Conservation (phyloP, 164 flowering plant genomes). For the Chimonanthus salicifolius region DNA sequence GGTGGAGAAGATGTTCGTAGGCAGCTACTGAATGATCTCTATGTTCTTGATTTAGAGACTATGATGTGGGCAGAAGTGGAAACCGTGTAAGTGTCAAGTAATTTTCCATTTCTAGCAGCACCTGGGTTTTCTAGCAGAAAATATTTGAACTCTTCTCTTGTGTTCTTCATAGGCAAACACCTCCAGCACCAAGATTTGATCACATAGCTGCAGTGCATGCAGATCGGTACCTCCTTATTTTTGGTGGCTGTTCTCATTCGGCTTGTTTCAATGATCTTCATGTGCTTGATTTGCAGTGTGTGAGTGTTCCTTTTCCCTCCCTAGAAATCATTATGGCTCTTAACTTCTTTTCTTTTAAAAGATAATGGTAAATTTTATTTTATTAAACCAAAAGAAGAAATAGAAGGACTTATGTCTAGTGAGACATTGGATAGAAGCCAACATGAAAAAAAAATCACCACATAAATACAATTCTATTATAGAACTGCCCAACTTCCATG, state of each 20-base stretch:
- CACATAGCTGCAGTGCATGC: slow-evolving; percentile 78
- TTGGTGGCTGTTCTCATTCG: slow-evolving; percentile 96
- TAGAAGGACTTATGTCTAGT: no score
- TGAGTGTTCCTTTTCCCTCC: slow-evolving; percentile 28
- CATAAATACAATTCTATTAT: no score
- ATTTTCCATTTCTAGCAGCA: background rate
- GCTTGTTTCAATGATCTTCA: slow-evolving; percentile 81
- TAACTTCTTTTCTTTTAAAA: no score
- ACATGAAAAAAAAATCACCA: no score
- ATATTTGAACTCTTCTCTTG: slow-evolving; percentile 25
- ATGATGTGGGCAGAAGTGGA: slow-evolving; percentile 63
- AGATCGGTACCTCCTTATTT: slow-evolving; percentile 72
- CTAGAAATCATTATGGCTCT: background rate
- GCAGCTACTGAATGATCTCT: slow-evolving; percentile 64
- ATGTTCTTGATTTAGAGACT: slow-evolving; percentile 74
- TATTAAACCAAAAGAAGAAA: no score
- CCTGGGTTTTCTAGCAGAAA: slow-evolving; percentile 6
- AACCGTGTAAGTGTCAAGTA: slow-evolving; percentile 41
- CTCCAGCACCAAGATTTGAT: slow-evolving; percentile 93
- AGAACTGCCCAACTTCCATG: no score
- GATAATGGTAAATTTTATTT: no score
- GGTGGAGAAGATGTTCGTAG: slow-evolving; percentile 81
- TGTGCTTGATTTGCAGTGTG: slow-evolving; percentile 78
- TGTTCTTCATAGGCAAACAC: slow-evolving; percentile 53
- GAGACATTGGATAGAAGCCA: no score